Percentiles rank a stretch among this genome's conserved stretches.
These are phyloP conservation scores for Penicillium sp. DNA, from an alignment of 2,329 filamentous ascomycete species.

Conservation along the genomic window DNA sequence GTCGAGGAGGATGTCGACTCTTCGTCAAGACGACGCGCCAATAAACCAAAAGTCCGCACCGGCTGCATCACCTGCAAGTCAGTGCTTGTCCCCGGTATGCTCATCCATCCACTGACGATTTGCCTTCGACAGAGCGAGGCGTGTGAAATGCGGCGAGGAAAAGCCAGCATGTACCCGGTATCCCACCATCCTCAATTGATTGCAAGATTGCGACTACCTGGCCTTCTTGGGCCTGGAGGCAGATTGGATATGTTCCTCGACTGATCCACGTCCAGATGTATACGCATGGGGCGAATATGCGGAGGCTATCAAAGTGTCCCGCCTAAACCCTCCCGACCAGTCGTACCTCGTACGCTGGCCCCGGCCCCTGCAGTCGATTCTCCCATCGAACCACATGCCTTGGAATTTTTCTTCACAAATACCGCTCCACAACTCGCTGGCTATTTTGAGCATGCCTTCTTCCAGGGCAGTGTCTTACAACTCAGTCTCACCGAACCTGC, in stretches of 20 bases:
- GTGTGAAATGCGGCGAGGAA: slow-evolving; percentile 68
- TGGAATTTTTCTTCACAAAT: slow-evolving; percentile 54
- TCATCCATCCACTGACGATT: background rate
- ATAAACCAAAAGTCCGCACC: slow-evolving; percentile 40
- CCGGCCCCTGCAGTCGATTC: slow-evolving; percentile 2
- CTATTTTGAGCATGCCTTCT: slow-evolving; percentile 69
- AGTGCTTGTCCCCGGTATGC: slow-evolving; percentile 34
- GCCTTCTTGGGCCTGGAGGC: background rate
- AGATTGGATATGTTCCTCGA: background rate
- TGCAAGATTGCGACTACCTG: too few species aligned
- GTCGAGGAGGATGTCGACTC: background rate
- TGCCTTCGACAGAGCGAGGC: slow-evolving; percentile 27
- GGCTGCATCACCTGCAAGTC: slow-evolving; percentile 72
- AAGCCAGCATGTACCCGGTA: slow-evolving; percentile 67
- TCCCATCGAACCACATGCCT: slow-evolving; percentile 15
- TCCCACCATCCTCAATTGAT: background rate
- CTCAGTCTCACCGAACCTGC: slow-evolving; percentile 66
- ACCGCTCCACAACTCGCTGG: slow-evolving; percentile 68
- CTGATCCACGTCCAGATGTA: slow-evolving; percentile 11
- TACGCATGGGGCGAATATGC: slow-evolving; percentile 14
- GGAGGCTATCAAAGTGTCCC: slow-evolving; percentile 15
- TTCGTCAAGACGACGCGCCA: background rate
- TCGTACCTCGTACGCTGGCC: background rate
- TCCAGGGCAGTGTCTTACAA: slow-evolving; percentile 65
- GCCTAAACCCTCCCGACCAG: background rate